Percentiles rank a stretch among this genome's conserved stretches.
phyloP scores from a whole-genome alignment of 495 filamentous ascomycete genomes.

The Lindgomyces ingoldianus region DNA sequence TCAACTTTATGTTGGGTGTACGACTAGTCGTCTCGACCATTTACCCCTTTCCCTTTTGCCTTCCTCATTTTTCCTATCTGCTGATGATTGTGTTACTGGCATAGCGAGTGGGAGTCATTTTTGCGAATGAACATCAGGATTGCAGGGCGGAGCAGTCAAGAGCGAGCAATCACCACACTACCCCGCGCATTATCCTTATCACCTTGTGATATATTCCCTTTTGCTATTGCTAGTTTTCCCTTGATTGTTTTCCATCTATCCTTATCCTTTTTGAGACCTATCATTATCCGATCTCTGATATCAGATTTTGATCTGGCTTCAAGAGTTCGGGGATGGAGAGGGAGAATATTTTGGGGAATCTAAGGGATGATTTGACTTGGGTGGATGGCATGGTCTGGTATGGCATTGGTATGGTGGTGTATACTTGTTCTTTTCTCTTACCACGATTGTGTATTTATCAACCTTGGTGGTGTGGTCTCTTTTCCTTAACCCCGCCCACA shows the following conservation, averaged over 20 bases:
- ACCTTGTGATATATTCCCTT: neutral
- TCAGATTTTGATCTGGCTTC: neutral
- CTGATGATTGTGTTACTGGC: constrained; percentile 33
- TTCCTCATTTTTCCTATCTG: constrained; percentile 3
- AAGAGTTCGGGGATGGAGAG: too few relatives aligned
- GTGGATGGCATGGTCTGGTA: neutral
- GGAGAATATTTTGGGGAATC: neutral
- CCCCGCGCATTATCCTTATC: neutral
- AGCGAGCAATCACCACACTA: neutral
- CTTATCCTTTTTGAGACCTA: neutral
- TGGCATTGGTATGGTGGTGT: too few relatives aligned
- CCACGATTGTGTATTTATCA: constrained; percentile 29
- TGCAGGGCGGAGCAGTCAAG: neutral
- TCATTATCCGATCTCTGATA: neutral
- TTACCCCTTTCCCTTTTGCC: neutral
- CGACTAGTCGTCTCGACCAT: constrained; percentile 1
- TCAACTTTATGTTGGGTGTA: constrained; percentile 7
- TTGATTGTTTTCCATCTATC: too few relatives aligned
- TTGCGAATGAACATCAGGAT: neutral
- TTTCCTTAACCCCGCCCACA: too few relatives aligned
- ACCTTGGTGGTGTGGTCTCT: neutral
- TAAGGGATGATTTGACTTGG: too few relatives aligned
- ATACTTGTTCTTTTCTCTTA: neutral
- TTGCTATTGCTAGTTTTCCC: neutral
- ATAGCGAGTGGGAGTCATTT: constrained; percentile 24